Conservation (phyloP, 2,329 filamentous ascomycete species). For the Aspergillus oerlinghausenensis region DNA sequence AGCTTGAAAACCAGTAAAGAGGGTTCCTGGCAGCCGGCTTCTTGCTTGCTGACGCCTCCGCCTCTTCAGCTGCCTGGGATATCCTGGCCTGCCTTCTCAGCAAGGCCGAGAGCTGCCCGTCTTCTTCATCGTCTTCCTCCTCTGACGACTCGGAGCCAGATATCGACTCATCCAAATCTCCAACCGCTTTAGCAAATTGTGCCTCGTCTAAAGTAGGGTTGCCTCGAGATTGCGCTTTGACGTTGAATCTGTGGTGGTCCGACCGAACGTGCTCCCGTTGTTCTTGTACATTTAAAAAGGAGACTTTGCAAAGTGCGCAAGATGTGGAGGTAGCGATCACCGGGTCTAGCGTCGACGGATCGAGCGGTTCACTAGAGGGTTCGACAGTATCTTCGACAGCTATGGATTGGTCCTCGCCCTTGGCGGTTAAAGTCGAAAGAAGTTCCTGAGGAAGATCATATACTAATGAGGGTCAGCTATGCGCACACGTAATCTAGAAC, state of each 20-base stretch:
- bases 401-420: conserved; percentile 40
- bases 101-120: conserved; percentile 63
- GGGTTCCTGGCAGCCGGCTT: conserved; percentile 63
- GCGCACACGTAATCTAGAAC: not conserved
- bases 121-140: conserved; percentile 59
- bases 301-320: conserved; percentile 73
- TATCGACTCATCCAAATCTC: conserved; percentile 86
- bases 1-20: conserved; percentile 78
- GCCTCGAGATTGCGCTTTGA: conserved; percentile 84
- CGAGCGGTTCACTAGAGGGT: conserved; percentile 18
- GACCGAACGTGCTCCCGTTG: conserved; percentile 83
- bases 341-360: conserved; percentile 37
- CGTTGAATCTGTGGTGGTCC: conserved; percentile 88
- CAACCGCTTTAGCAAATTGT: conserved; percentile 83
- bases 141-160: conserved; percentile 69
- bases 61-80: conserved; percentile 47
- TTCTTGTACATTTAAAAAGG: conserved; percentile 69
- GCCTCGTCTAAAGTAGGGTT: conserved; percentile 66
- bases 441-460: conserved; percentile 78
- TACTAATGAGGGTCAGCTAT: conserved; percentile 53
- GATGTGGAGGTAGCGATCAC: conserved; percentile 57
- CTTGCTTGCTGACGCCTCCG: conserved; percentile 45
- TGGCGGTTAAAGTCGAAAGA: conserved; percentile 61
- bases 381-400: conserved; percentile 20
- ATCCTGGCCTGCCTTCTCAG: conserved; percentile 79